Conservation (phyloP, 768 basidiomycete species). For the Pulveroboletus ravenelii region DNA sequence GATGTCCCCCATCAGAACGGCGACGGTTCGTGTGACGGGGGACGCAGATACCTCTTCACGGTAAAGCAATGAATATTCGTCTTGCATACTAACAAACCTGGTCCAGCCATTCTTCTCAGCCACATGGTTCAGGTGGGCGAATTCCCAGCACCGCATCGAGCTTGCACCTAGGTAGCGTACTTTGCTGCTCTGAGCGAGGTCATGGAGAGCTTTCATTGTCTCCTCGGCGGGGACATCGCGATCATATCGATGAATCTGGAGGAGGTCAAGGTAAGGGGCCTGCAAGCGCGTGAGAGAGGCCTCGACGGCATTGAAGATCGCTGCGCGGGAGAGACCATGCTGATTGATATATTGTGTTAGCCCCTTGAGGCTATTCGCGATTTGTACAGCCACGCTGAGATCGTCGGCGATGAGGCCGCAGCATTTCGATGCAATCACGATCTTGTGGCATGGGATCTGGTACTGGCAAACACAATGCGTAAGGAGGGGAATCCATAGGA, state of each 20-base stretch:
- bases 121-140: conserved; percentile 39
- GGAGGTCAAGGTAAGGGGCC: conserved; percentile 34
- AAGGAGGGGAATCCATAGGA: background rate
- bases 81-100: conserved; percentile 52
- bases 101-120: conserved; percentile 44
- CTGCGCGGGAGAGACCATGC: conserved; percentile 30
- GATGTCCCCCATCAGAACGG: no score
- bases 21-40: background rate
- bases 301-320: conserved; percentile 35
- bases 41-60: conserved; percentile 40
- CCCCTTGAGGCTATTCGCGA: background rate
- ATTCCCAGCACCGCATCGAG: conserved; percentile 43
- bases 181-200: conserved; percentile 42
- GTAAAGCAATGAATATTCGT: conserved; percentile 49
- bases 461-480: conserved; percentile 10
- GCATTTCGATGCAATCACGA: conserved; percentile 30
- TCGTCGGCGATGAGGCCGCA: conserved; percentile 12
- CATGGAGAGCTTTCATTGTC: conserved; percentile 48
- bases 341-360: conserved; percentile 31
- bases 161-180: conserved; percentile 48
- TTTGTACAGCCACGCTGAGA: background rate
- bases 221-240: conserved; percentile 34
- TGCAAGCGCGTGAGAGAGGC: conserved; percentile 32
- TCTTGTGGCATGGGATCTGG: conserved; percentile 24
- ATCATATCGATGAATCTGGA: conserved; percentile 44